Evolutionary conservation across 176 grass and related monocot genomes (phyloP).

Genomic region (Calamus simplicifolius): DNA sequence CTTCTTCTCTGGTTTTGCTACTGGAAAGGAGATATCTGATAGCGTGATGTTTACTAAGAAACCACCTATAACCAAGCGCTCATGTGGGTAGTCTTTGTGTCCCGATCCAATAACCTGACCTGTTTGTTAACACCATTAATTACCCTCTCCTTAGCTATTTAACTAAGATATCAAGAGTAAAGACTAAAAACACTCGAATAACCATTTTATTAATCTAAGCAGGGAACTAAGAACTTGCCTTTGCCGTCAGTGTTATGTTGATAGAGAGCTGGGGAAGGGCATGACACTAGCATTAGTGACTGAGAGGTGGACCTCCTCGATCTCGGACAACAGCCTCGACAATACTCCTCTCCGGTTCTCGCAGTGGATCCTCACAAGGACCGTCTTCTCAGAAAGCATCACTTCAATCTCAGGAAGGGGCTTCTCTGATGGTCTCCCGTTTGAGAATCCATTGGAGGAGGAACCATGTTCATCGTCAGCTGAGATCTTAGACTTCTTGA

Average conservation of each 20-base stretch:
- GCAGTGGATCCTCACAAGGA: slow-evolving; percentile 47
- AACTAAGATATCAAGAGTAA: no score
- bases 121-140: no score
- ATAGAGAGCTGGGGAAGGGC: slow-evolving; percentile 36
- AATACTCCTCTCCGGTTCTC: slow-evolving; percentile 35
- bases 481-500: slow-evolving; percentile 22
- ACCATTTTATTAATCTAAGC: slow-evolving; percentile 16
- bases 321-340: slow-evolving; percentile 39
- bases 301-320: slow-evolving; percentile 38
- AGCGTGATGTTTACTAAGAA: no score
- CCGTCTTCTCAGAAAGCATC: slow-evolving; percentile 29
- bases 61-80: no score
- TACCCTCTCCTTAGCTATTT: no score
- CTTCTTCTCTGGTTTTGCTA: no score
- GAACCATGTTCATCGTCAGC: slow-evolving; percentile 2
- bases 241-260: slow-evolving; percentile 45
- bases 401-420: slow-evolving; percentile 25
- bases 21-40: no score
- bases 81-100: no score
- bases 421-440: background rate
- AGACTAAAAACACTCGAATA: slow-evolving; percentile 4
- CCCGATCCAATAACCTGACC: no score
- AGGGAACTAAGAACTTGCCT: slow-evolving; percentile 29
- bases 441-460: background rate
- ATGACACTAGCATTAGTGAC: slow-evolving; percentile 47